Percentiles rank a stretch among this genome's conserved stretches.
Evolutionary conservation across 352 stramenopile genomes (phyloP).

Genomic region (Achlya hypogyna): DNA sequence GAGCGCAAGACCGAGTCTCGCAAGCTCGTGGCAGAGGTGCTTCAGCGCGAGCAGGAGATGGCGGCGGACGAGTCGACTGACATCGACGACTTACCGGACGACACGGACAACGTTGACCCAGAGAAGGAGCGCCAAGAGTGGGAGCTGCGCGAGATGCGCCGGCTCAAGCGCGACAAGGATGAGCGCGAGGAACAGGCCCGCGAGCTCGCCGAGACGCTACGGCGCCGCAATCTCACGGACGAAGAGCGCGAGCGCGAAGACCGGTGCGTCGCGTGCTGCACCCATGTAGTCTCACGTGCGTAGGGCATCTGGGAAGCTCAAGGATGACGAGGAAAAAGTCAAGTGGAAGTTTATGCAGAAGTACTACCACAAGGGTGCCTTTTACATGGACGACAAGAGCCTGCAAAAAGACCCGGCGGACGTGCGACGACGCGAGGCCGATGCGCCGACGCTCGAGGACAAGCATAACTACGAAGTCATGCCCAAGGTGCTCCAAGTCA

Average conservation of each 20-base stretch:
- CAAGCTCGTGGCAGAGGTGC: conserved; percentile 64
- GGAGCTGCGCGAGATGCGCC: conserved; percentile 89
- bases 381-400: conserved; percentile 95
- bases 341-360: conserved; percentile 96
- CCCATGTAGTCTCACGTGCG: background rate
- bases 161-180: conserved; percentile 86
- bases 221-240: conserved; percentile 91
- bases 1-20: conserved; percentile 58
- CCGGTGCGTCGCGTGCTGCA: conserved; percentile 32
- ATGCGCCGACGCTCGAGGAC: conserved; percentile 85
- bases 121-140: conserved; percentile 88
- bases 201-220: conserved; percentile 83
- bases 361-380: conserved; percentile 98
- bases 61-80: conserved; percentile 47
- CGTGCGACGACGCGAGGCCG: conserved; percentile 86
- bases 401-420: conserved; percentile 75
- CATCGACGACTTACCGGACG: conserved; percentile 75
- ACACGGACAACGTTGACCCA: conserved; percentile 83
- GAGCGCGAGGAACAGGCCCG: conserved; percentile 59
- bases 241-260: conserved; percentile 92
- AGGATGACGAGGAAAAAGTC: conserved; percentile 68
- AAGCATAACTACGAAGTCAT: conserved; percentile 92
- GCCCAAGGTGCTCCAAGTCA: conserved; percentile 95
- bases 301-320: conserved; percentile 48
- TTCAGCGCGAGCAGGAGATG: conserved; percentile 52